phyloP scores from a whole-genome alignment of 352 stramenopile genomes.

The Phytopythium aichiense region DNA sequence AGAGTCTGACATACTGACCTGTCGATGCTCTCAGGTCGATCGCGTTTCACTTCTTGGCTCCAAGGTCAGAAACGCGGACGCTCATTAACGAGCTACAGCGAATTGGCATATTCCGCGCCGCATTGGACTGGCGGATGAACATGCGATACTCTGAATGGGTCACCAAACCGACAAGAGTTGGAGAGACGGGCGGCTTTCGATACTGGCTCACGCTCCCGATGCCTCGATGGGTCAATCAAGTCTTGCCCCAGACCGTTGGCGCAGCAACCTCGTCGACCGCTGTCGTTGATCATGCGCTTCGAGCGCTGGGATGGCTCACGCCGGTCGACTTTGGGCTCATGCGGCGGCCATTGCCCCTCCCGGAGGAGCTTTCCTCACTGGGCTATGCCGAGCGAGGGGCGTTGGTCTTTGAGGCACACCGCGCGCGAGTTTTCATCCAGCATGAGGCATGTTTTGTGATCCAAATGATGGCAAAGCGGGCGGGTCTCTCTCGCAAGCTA shows the following conservation, averaged over 20 bases:
- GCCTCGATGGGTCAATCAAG: conserved; percentile 22
- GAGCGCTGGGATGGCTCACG: conserved; percentile 15
- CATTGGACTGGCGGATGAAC: conserved; percentile 22
- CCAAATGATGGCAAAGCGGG: conserved; percentile 20
- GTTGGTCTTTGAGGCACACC: conserved; percentile 43
- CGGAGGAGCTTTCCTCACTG: conserved; percentile 16
- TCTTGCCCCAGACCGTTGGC: conserved; percentile 5
- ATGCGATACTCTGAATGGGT: conserved; percentile 1
- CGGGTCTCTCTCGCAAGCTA: neutral
- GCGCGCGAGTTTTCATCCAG: conserved; percentile 16
- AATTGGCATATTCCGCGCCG: conserved; percentile 20
- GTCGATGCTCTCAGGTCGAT: conserved; percentile 14
- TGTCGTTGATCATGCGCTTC: conserved; percentile 6
- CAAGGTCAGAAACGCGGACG: conserved; percentile 22
- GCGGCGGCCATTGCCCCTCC: conserved; percentile 10
- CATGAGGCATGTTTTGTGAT: conserved; percentile 25
- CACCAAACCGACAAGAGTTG: neutral
- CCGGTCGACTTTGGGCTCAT: conserved; percentile 28
- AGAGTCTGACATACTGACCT: neutral
- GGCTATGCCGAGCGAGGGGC: conserved; percentile 30
- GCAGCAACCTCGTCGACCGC: neutral
- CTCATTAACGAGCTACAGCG: conserved; percentile 21
- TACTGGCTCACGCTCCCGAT: conserved; percentile 38
- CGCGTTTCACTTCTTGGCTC: conserved; percentile 22
- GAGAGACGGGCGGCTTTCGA: conserved; percentile 16